phyloP scores from a whole-genome alignment of 192 early-diverging fungal species.

The Irineochytrium annulatum region DNA sequence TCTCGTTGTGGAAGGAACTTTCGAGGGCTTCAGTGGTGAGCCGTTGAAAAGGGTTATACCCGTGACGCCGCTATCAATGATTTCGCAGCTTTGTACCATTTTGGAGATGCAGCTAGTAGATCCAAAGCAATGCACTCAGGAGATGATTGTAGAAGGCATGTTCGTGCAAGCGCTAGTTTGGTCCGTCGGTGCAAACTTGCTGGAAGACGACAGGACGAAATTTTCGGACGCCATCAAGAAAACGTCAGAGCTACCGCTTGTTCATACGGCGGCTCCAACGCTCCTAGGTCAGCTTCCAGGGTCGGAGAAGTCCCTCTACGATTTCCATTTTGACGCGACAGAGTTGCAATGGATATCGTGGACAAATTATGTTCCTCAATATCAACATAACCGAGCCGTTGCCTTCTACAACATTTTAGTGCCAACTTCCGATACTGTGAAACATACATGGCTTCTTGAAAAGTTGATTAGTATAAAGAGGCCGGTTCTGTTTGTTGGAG shows the following conservation, averaged over 20 bases:
- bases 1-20: constrained; percentile 51
- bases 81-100: constrained; percentile 49
- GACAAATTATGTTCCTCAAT: constrained; percentile 53
- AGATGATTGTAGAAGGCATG: constrained; percentile 47
- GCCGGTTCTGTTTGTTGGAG: constrained; percentile 58
- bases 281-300: constrained; percentile 53
- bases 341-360: constrained; percentile 55
- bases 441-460: constrained; percentile 55
- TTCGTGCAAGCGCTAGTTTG: constrained; percentile 53
- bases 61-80: constrained; percentile 46
- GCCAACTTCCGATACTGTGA: constrained; percentile 55
- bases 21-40: constrained; percentile 48
- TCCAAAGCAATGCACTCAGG: constrained; percentile 38
- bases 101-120: constrained; percentile 51
- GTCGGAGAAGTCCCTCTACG: constrained; percentile 52
- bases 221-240: constrained; percentile 61
- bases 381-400: constrained; percentile 43
- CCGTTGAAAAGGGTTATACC: constrained; percentile 54
- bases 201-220: constrained; percentile 53
- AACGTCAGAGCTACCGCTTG: constrained; percentile 49
- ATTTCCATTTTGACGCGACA: constrained; percentile 51
- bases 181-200: constrained; percentile 52
- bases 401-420: constrained; percentile 57
- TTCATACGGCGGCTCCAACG: constrained; percentile 41
- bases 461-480: constrained; percentile 49